phyloP scores from a whole-genome alignment of 2,329 filamentous ascomycete genomes.

The Phoma sp. region DNA sequence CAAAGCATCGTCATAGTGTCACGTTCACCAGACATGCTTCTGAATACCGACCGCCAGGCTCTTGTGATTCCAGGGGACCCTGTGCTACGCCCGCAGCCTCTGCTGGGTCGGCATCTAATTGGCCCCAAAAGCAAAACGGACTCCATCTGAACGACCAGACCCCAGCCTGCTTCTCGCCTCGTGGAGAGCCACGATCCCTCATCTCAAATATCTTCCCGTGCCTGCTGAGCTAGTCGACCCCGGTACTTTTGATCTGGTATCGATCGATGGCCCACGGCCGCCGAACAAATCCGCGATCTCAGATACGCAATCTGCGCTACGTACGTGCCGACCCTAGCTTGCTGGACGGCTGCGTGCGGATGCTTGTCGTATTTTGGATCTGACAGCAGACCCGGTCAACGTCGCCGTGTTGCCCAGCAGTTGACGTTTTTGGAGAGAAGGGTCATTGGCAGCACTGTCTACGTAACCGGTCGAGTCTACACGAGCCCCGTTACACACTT shows the following conservation, averaged over 20 bases:
- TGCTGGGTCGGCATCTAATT: constrained; percentile 30
- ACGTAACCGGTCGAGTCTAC: background rate
- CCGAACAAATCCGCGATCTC: constrained; percentile 36
- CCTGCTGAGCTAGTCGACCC: constrained; percentile 9
- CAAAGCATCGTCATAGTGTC: constrained; percentile 29
- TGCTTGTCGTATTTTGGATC: background rate
- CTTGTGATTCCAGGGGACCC: constrained; percentile 21
- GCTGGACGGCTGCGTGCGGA: constrained; percentile 27
- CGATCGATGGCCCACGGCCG: constrained; percentile 3
- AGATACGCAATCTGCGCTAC: constrained; percentile 16
- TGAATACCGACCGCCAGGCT: constrained; percentile 32
- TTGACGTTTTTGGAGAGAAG: constrained; percentile 2
- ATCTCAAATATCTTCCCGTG: constrained; percentile 6
- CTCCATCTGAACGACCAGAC: constrained; percentile 20
- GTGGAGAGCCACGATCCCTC: constrained; percentile 22
- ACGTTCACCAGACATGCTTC: constrained; percentile 22
- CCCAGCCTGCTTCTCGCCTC: constrained; percentile 18
- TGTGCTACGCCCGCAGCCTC: constrained; percentile 29
- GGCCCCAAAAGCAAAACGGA: constrained; percentile 30
- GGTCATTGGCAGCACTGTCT: background rate
- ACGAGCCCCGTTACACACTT: constrained; percentile 24
- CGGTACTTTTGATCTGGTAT: constrained; percentile 3
- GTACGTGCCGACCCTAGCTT: constrained; percentile 26
- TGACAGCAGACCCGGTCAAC: background rate
- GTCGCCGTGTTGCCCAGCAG: background rate